Evolutionary conservation across 441 rosid genomes (phyloP), one percentile per base, ranked within the genome.

Genomic region (Croton setiger): DNA sequence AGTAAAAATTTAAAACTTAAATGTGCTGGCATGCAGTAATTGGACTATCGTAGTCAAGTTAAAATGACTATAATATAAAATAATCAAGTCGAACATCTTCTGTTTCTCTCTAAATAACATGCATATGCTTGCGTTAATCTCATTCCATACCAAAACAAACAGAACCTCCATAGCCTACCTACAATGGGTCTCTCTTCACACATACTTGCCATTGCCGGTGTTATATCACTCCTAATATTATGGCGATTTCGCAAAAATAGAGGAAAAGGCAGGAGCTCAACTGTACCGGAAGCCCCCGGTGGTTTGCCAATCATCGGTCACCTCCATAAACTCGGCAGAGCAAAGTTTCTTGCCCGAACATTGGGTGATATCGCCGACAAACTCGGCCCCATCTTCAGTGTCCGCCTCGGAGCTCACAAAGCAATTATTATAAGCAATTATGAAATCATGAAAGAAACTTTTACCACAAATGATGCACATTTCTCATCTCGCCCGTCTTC

Each of bases 261-360:
- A 0, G 20, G 11, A n/a, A 60, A 41, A 4, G 18, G 1, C 3
- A 60, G 36, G 2, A 31, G 64, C 11, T 6, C 5, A 18, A 1
- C 21, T 0, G 64, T 39, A 17, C 64, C 64, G 0, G 64, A 61
- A 61, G 48, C 64, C 0, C 27, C 64, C 1, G 64, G 64, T 37
- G 48, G 8, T 10, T 61, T 20, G 48, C 64, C 64, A 18, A 41
- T 61, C 4, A 41, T 61, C 17, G 64, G 64, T 41, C 64, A 61
- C 51, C 64, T 61, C n/a, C 64, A 61, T 4, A 7, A 4, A 5
- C 64, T 61, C 8, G 48, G 33, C 5, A 14, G 27, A 18, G 31
- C 10, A 10, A 61, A 61, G 23, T 18, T 33, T 5, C 51, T 61
- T 41, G 64, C 64, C 15, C 31, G 64, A 61, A 61, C 64, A 8